Evolutionary conservation across 176 grass and related monocot species (phyloP).

Genomic region (Panicum miliaceum): DNA sequence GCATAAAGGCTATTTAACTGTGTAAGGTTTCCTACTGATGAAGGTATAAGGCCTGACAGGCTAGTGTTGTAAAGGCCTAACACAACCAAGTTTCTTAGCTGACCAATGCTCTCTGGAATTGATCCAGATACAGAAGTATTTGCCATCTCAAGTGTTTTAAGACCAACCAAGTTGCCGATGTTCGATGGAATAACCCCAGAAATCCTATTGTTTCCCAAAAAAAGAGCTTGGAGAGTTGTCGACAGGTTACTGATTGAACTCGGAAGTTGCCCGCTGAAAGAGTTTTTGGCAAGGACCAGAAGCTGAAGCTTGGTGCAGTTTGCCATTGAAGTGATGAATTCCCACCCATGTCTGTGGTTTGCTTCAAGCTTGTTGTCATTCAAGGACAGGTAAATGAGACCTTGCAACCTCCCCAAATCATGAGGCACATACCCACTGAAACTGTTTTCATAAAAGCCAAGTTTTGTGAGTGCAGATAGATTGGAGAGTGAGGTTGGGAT

Average conservation of each 20-base stretch:
- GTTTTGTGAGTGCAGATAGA: neutral
- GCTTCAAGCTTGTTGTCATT: neutral
- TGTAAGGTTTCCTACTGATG: slow-evolving; percentile 27
- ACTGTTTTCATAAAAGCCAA: neutral
- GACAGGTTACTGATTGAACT: neutral
- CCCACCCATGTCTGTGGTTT: slow-evolving; percentile 14
- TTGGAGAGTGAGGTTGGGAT: neutral
- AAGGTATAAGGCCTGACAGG: slow-evolving; percentile 32
- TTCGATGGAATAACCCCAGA: neutral
- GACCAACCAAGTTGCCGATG: slow-evolving; percentile 32
- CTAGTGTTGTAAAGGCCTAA: neutral
- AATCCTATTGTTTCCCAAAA: slow-evolving; percentile 7
- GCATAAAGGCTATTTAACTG: neutral
- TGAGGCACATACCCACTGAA: slow-evolving; percentile 33
- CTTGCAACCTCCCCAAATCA: neutral
- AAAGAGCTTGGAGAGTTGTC: neutral
- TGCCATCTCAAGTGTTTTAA: neutral
- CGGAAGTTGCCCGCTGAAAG: slow-evolving; percentile 25
- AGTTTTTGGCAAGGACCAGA: neutral
- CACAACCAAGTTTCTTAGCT: slow-evolving; percentile 1
- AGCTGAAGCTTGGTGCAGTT: slow-evolving; percentile 18
- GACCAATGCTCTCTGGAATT: slow-evolving; percentile 30
- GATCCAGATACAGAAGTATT: slow-evolving; percentile 4
- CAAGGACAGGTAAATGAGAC: neutral
- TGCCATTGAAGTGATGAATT: slow-evolving; percentile 27